Base-by-base conservation (phyloP, 2,329 filamentous ascomycete genomes). In the Pseudogymnoascus sp. region DNA sequence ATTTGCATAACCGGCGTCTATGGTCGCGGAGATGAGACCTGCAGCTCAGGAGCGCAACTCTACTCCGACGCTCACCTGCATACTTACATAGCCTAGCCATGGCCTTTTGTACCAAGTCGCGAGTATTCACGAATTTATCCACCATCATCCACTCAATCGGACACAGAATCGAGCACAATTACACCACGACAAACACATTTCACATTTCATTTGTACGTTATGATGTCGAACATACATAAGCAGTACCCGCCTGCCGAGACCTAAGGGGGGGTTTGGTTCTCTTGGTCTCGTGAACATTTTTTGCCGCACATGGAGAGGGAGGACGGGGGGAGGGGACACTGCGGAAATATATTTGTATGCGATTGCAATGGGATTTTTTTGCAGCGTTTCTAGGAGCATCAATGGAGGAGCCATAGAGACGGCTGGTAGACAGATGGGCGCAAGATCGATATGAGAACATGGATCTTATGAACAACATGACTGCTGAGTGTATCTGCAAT, bases 391-490 rank as follows among this genome's bases (percentile, higher is more conserved):
- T 55, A 33, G 49, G 49, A 55, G 49, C 49, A 55, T 55, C 49
- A 55, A 22, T 33, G 49, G 49, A 33, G n/a, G 49, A 19, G 49
- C 28, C 49, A 55, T 25, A 36, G 60, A 42, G 42, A 58, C 11
- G 22, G 25, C 36, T 22, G 38, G 62, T 62, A 63, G 62, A 35
- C 55, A 63, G 52, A 38, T 45, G 25, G 60, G 62, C n/a, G 30
- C 58, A 35, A 62, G 33, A 33, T 62, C 22, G 58, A 62, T 60
- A 62, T 35, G 45, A 60, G 49, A 55, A 55, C 45, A 52, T 55
- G 49, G 49, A 55, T 55, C 49, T 55, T 55, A 55, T 55, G 49
- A 35, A 55, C 28, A 4, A 33, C n/a, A 33, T 35, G 11, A 33
- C 11, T 33, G n/a, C 3, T 55, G 28, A 14, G 11, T 35, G 28